These are phyloP conservation scores for Davidsoniella virescens DNA, from an alignment of 2,329 filamentous ascomycete genomes.

Conservation along the genomic window DNA sequence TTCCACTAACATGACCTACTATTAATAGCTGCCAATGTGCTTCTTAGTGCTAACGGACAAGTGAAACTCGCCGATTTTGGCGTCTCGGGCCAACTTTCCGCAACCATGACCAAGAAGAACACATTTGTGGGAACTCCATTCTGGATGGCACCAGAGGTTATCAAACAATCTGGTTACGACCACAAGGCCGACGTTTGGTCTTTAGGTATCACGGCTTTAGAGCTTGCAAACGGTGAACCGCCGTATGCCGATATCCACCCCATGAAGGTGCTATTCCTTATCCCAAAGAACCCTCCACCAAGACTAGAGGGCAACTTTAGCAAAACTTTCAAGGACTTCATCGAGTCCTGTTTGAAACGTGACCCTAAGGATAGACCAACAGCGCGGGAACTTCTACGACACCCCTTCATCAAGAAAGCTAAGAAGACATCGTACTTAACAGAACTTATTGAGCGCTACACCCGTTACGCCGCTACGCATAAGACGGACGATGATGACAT, in stretches of 20 bases:
- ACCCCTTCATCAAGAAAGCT: conserved; percentile 77
- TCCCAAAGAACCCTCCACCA: conserved; percentile 85
- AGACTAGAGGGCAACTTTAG: conserved; percentile 66
- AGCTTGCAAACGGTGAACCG: conserved; percentile 80
- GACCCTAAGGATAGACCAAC: conserved; percentile 80
- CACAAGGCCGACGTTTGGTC: conserved; percentile 98
- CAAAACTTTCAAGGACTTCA: conserved; percentile 69
- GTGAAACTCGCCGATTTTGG: conserved; percentile 96
- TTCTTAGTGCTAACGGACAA: conserved; percentile 78
- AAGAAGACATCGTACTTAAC: conserved; percentile 96
- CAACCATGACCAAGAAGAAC: conserved; percentile 99
- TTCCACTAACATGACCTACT: conserved; percentile 5
- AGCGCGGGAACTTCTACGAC: conserved; percentile 72
- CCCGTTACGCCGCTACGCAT: conserved; percentile 70
- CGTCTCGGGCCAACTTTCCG: conserved; percentile 86
- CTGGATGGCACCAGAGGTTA: conserved; percentile 99
- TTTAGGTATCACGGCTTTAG: conserved; percentile 81
- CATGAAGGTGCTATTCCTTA: conserved; percentile 95
- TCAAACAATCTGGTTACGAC: conserved; percentile 95
- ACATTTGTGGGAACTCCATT: conserved; percentile 97
- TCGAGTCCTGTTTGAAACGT: conserved; percentile 68
- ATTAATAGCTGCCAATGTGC: conserved; percentile 66
- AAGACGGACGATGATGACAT: conserved; percentile 48
- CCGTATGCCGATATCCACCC: conserved; percentile 94
- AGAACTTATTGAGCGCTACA: conserved; percentile 82